These are phyloP conservation scores for Trapa bicornis DNA, from an alignment of 345 rosid species.

Conservation along the genomic window DNA sequence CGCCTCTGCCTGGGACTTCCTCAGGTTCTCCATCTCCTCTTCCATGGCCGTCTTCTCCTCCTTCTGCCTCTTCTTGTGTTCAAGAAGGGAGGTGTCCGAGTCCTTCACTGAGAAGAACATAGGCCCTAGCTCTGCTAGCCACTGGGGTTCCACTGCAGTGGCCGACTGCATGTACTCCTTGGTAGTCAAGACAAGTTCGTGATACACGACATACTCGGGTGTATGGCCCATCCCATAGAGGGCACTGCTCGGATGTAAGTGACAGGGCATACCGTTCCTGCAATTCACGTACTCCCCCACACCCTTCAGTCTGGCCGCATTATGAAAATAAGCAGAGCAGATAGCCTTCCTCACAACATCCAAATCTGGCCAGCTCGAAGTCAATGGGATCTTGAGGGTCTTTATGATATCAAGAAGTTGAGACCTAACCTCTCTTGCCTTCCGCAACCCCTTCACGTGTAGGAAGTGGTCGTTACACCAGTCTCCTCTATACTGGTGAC, in stretches of 20 bases:
- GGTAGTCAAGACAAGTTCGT: conserved; percentile 70
- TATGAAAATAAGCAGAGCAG: conserved; percentile 94
- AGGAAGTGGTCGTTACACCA: conserved; percentile 87
- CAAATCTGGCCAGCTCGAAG: conserved; percentile 63
- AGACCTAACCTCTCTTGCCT: conserved; percentile 93
- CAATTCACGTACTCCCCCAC: conserved; percentile 88
- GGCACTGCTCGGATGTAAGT: conserved; percentile 91
- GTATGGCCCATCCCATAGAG: conserved; percentile 77
- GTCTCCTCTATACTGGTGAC: conserved; percentile 83
- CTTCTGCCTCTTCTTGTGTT: conserved; percentile 85
- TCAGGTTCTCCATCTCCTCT: conserved; percentile 82
- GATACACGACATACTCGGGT: conserved; percentile 82
- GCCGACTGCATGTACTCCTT: conserved; percentile 99
- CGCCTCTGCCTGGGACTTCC: conserved; percentile 57
- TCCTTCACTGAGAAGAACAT: conserved; percentile 96
- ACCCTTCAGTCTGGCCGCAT: conserved; percentile 83
- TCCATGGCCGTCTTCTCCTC: conserved; percentile 90
- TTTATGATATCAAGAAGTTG: conserved; percentile 89
- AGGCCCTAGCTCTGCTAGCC: conserved; percentile 92
- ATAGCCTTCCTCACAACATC: conserved; percentile 71
- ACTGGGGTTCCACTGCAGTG: conserved; percentile 86
- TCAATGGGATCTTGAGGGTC: conserved; percentile 66
- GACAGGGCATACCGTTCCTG: conserved; percentile 86
- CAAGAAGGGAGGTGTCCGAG: conserved; percentile 74
- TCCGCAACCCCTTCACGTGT: conserved; percentile 71